Evolutionary conservation across 2,329 filamentous ascomycete genomes (phyloP), one percentile per base, ranked within the genome.

Genomic region (Fusarium humuli): DNA sequence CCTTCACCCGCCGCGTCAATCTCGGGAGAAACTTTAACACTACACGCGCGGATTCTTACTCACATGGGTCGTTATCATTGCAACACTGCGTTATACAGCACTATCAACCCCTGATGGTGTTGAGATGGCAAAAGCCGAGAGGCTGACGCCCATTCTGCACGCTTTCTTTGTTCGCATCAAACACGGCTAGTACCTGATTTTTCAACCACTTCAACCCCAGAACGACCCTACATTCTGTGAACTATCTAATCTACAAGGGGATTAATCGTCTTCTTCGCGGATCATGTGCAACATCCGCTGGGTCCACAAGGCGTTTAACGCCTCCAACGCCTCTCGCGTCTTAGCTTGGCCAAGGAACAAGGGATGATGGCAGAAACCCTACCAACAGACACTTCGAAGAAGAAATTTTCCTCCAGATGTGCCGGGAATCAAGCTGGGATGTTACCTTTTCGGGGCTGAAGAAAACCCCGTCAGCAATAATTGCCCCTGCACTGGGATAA

Each of bases 261-360:
- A 44, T 71, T 73, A 76, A 77, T 59, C 40, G 66, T 54, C 65
- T 62, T 62, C 52, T 48, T 75, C 69, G 65, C 72, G 66, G 64
- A 76, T 77, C 74, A 77, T 77, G 75, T 75, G 75, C 72, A 77
- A 75, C 75, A 76, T 76, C 73, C 69, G 71, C 62, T 70, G 67
- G 69, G 68, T 74, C 74, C 75, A 76, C 74, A 65, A 61, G 75
- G 73, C 75, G 73, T 77, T 69, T 76, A 74, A 77, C 75, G 73
- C 73, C 71, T 74, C 67, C 70, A 74, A 77, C 74, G 73, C 73
- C 71, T 75, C 68, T 73, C 57, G 57, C 65, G 62, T 59, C 66
- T 70, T 73, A 66, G 72, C 53, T 46, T 61, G 41, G 68, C 60
- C 50, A 73, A 67, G 59, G 48, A 53, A 67, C 63, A 57, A 62